Percentiles rank a stretch among this genome's conserved stretches.
Conservation (phyloP, 257 asterid genomes). For the Gentiana macrophylla region DNA sequence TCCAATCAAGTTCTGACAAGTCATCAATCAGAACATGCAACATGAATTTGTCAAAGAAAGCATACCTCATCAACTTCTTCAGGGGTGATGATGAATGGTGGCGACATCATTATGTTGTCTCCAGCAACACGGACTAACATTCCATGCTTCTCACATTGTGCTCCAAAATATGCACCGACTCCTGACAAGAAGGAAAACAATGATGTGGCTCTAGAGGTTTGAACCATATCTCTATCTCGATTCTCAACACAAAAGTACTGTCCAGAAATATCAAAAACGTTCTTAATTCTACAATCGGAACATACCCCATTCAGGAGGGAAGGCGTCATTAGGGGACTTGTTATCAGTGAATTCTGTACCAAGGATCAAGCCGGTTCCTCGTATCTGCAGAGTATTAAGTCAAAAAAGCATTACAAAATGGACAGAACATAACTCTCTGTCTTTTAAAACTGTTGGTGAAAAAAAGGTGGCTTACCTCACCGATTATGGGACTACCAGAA, state of each 20-base stretch:
- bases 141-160: slow-evolving; percentile 70
- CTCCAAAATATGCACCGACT: slow-evolving; percentile 78
- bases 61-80: slow-evolving; percentile 61
- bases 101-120: slow-evolving; percentile 85
- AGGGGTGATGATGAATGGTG: slow-evolving; percentile 66
- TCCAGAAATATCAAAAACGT: not conserved
- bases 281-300: not conserved
- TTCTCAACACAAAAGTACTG: not conserved
- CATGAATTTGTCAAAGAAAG: not conserved
- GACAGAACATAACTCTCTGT: not conserved
- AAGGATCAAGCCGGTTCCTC: slow-evolving; percentile 86
- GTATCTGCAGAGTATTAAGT: slow-evolving; percentile 40
- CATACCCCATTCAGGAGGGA: slow-evolving; percentile 96
- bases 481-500: slow-evolving; percentile 77
- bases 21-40: not conserved
- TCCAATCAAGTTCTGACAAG: not conserved
- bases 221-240: not conserved
- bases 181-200: slow-evolving; percentile 24
- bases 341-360: slow-evolving; percentile 78
- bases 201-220: not conserved
- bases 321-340: slow-evolving; percentile 81
- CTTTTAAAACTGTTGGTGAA: not conserved
- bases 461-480: slow-evolving; percentile 50
- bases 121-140: slow-evolving; percentile 88
- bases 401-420: not conserved